Percentiles rank a stretch among this genome's conserved stretches.
Evolutionary conservation across 306 rosid species (phyloP).

Genomic region (Pyrus communis): DNA sequence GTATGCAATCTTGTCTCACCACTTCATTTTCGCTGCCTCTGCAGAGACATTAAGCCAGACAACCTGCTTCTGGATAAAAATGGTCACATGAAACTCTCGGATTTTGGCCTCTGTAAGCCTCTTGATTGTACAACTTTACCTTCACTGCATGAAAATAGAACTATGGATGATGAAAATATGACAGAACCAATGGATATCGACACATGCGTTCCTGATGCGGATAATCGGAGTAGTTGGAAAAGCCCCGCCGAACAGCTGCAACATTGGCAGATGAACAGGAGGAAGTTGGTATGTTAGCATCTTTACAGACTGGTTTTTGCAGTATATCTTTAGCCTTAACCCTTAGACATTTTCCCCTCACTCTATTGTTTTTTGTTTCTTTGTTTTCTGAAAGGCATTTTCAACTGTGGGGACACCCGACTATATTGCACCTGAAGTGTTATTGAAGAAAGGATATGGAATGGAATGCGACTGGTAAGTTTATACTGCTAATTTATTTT

Average conservation of each 20-base stretch:
- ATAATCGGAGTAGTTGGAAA: slow-evolving; percentile 74
- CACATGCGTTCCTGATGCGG: slow-evolving; percentile 52
- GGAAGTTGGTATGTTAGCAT: slow-evolving; percentile 76
- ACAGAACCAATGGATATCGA: slow-evolving; percentile 89
- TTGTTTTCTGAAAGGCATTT: slow-evolving; percentile 60
- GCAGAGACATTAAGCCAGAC: slow-evolving; percentile 97
- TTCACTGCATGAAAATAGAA: slow-evolving; percentile 82
- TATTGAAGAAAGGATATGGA: slow-evolving; percentile 95
- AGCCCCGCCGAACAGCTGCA: slow-evolving; percentile 92
- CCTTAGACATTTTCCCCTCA: slow-evolving; percentile 5
- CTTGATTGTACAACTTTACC: slow-evolving; percentile 82
- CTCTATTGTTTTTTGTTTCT: slow-evolving; percentile 18
- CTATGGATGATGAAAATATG: slow-evolving; percentile 67
- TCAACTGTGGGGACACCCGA: slow-evolving; percentile 99
- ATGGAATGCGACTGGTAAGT: slow-evolving; percentile 99
- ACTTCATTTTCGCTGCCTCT: slow-evolving; percentile 20
- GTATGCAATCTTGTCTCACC: slow-evolving; percentile 8
- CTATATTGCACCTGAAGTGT: slow-evolving; percentile 97
- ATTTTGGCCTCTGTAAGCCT: slow-evolving; percentile 98
- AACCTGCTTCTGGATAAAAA: slow-evolving; percentile 86
- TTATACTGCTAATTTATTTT: slow-evolving; percentile 5
- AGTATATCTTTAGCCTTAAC: neutral
- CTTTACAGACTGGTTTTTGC: slow-evolving; percentile 13
- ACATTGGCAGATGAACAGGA: slow-evolving; percentile 98
- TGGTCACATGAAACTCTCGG: slow-evolving; percentile 99